Conservation (phyloP, 208 protist genomes). For the Wallacemonas sp. region DNA sequence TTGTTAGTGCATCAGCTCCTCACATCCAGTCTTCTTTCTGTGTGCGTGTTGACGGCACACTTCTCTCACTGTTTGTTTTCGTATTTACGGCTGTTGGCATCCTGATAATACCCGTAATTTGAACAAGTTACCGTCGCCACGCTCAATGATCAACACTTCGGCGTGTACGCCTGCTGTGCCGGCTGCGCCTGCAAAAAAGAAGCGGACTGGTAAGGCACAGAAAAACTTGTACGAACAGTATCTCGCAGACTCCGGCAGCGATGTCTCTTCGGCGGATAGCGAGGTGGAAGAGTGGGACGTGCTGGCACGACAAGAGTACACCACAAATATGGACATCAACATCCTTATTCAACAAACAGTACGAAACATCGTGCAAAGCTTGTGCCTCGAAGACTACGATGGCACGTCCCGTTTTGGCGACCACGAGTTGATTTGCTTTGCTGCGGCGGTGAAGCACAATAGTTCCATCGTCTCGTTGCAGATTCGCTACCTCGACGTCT, state of each 20-base stretch:
- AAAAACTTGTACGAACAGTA: conserved; percentile 69
- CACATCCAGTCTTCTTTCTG: too few species aligned
- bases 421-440: conserved; percentile 72
- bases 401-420: conserved; percentile 58
- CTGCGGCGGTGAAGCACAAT: conserved; percentile 74
- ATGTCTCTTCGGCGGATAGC: conserved; percentile 18
- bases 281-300: conserved; percentile 28
- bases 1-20: too few species aligned
- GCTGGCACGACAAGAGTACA: conserved; percentile 54
- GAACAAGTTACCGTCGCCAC: too few species aligned
- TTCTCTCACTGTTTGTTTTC: too few species aligned
- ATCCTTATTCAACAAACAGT: conserved; percentile 79
- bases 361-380: conserved; percentile 72
- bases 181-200: conserved; percentile 8
- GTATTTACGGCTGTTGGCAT: too few species aligned
- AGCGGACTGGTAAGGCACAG: conserved; percentile 21
- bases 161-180: background rate
- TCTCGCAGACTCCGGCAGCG: conserved; percentile 68
- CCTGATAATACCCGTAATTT: too few species aligned
- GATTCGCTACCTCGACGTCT: conserved; percentile 77
- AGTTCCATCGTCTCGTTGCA: conserved; percentile 80
- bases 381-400: conserved; percentile 70
- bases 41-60: too few species aligned
- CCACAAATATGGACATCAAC: conserved; percentile 72
- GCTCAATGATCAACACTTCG: too few species aligned